Conservation (phyloP, 2,329 filamentous ascomycete genomes). For the Claviceps purpurea region DNA sequence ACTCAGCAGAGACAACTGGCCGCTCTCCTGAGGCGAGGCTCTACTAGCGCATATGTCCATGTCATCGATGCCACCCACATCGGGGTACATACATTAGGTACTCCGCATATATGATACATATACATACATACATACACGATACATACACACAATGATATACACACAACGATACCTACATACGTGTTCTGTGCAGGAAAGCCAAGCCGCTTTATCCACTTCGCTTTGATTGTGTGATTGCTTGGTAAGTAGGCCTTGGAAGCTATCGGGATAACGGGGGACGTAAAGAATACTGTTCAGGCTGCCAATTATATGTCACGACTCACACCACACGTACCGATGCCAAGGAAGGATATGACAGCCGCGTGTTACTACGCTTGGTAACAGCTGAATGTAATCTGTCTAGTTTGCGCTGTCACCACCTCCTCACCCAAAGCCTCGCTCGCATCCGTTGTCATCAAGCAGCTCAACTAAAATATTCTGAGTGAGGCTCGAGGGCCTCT, state of each 20-base stretch:
- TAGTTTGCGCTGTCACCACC: conserved; percentile 21
- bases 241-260: not conserved
- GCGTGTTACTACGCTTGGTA: conserved; percentile 22
- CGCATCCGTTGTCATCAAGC: conserved; percentile 12
- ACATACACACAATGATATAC: too few relatives aligned
- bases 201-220: too few relatives aligned
- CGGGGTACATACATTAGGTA: too few relatives aligned
- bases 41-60: too few relatives aligned
- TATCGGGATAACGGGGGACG: not conserved
- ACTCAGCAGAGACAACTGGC: too few relatives aligned
- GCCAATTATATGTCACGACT: conserved; percentile 7
- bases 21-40: too few relatives aligned
- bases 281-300: not conserved
- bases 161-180: too few relatives aligned
- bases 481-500: not conserved
- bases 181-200: too few relatives aligned
- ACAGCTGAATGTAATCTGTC: conserved; percentile 23
- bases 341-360: conserved; percentile 15
- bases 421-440: conserved; percentile 15
- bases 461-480: conserved; percentile 10
- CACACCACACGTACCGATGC: conserved; percentile 19
- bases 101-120: too few relatives aligned
- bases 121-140: too few relatives aligned
- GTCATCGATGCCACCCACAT: too few relatives aligned
- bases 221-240: too few relatives aligned